Conservation (phyloP, 2,329 filamentous ascomycete species). For the Raffaelea arxii region DNA sequence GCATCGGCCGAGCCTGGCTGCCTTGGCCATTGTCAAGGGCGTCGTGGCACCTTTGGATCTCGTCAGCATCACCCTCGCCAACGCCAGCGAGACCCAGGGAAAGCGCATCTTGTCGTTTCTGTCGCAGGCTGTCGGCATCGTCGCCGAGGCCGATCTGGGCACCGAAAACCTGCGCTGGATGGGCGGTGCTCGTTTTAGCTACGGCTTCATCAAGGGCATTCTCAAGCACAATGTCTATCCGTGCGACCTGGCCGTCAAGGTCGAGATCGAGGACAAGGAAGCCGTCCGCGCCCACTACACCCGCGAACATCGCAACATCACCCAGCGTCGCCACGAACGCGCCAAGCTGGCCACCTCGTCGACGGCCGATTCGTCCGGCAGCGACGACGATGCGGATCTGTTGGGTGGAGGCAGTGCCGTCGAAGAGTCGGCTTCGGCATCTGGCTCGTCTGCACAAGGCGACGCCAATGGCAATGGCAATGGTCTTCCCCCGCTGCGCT, state of each 20-base stretch:
- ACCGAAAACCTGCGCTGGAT: constrained; percentile 93
- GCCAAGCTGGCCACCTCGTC: constrained; percentile 5
- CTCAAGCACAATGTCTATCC: constrained; percentile 73
- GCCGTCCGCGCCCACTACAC: constrained; percentile 63
- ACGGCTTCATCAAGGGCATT: constrained; percentile 70
- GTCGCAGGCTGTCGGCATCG: constrained; percentile 79
- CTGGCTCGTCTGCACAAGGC: no score
- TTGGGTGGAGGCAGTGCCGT: neutral
- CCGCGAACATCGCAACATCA: neutral
- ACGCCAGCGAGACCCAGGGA: neutral
- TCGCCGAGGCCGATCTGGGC: constrained; percentile 81
- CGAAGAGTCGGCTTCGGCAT: neutral
- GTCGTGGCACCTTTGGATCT: constrained; percentile 76
- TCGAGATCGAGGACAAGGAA: constrained; percentile 67
- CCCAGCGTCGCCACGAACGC: neutral
- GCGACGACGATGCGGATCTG: neutral
- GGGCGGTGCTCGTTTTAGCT: constrained; percentile 75
- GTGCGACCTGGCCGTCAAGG: constrained; percentile 77
- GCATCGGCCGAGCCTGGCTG: constrained; percentile 62
- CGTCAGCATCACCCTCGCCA: constrained; percentile 62
- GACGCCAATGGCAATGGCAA: neutral
- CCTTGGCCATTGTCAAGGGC: constrained; percentile 79
- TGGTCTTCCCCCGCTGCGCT: constrained; percentile 61
- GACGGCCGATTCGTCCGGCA: neutral
- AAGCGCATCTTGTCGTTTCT: constrained; percentile 71